phyloP scores from a whole-genome alignment of 352 stramenopile species.

The Vaucheria bursata region DNA sequence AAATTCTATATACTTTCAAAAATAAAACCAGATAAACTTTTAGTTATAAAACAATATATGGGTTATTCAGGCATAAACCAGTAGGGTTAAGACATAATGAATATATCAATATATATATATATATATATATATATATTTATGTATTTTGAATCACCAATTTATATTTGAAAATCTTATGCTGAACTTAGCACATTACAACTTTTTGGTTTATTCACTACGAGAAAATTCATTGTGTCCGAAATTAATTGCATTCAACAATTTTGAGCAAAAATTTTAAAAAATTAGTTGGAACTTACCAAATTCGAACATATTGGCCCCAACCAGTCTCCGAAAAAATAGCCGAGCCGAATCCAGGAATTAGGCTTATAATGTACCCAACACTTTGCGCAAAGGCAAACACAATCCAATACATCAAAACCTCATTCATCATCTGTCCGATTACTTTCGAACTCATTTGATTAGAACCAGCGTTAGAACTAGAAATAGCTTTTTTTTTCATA shows the following conservation, averaged over 20 bases:
- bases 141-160: background rate
- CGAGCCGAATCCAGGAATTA: slow-evolving; percentile 7
- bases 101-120: too few relatives aligned
- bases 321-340: background rate
- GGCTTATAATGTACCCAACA: background rate
- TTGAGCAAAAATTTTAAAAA: slow-evolving; percentile 27
- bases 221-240: background rate
- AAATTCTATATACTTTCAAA: too few relatives aligned
- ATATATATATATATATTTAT: background rate
- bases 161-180: background rate
- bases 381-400: slow-evolving; percentile 27
- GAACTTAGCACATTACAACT: background rate
- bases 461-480: background rate
- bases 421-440: slow-evolving; percentile 15
- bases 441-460: background rate
- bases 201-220: background rate
- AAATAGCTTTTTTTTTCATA: background rate
- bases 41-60: too few relatives aligned
- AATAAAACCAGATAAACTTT: too few relatives aligned
- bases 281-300: background rate
- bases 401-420: slow-evolving; percentile 44
- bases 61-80: too few relatives aligned
- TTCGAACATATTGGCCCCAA: background rate
- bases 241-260: background rate
- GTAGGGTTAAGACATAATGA: too few relatives aligned